Evolutionary conservation across 2,329 filamentous ascomycete genomes (phyloP).

Genomic region (Nemania abortiva): DNA sequence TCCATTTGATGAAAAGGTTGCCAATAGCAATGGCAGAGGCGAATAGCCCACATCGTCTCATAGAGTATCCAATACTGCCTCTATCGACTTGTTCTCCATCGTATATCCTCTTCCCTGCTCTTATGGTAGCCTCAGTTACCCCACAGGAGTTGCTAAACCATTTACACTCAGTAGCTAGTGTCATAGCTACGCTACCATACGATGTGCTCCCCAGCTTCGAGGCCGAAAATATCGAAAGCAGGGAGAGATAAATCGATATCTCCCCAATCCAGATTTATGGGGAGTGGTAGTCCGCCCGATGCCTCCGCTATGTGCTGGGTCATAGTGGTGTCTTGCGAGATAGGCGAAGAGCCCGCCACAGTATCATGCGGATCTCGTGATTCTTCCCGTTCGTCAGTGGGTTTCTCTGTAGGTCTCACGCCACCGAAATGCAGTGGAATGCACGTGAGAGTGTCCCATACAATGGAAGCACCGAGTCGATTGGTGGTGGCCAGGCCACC

Average conservation of each 20-base stretch:
- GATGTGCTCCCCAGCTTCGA: constrained; percentile 30
- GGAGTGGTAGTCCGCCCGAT: constrained; percentile 15
- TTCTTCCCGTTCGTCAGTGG: neutral
- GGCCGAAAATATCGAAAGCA: constrained; percentile 28
- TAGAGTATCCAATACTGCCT: neutral
- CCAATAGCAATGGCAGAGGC: neutral
- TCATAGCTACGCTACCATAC: constrained; percentile 11
- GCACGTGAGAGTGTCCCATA: constrained; percentile 29
- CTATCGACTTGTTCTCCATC: neutral
- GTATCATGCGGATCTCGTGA: neutral
- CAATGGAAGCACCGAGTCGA: constrained; percentile 35
- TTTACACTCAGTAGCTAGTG: neutral
- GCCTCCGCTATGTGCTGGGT: neutral
- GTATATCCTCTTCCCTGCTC: neutral
- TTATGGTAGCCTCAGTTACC: too few species aligned
- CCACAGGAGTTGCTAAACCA: neutral
- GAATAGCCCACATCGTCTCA: neutral
- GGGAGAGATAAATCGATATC: constrained; percentile 26
- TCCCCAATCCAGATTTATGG: constrained; percentile 25
- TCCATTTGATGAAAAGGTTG: too few species aligned
- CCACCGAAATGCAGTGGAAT: neutral
- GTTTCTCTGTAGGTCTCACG: neutral
- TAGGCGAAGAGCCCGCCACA: neutral
- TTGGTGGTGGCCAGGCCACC: constrained; percentile 18
- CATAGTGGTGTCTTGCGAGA: neutral